Conservation (phyloP, 495 filamentous ascomycete genomes). For the Podospora conica region DNA sequence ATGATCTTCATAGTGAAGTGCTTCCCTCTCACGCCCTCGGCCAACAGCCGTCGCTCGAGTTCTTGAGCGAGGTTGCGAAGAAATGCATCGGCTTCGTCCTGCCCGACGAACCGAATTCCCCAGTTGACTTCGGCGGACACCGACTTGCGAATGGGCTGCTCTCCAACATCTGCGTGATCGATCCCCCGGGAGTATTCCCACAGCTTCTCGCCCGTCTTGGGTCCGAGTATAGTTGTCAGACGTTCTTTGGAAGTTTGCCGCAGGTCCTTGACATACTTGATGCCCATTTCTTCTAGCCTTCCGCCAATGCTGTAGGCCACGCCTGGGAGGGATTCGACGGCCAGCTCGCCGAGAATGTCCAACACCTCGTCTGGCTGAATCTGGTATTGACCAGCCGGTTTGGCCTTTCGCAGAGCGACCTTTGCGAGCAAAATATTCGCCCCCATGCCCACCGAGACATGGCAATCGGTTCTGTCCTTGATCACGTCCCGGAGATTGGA, state of each 20-base stretch:
- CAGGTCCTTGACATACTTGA: conserved; percentile 76
- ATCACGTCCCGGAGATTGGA: conserved; percentile 57
- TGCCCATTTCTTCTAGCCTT: conserved; percentile 80
- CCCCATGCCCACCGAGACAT: conserved; percentile 92
- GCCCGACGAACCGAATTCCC: conserved; percentile 90
- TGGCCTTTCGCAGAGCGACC: conserved; percentile 82
- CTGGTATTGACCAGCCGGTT: conserved; percentile 88
- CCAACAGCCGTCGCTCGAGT: conserved; percentile 68
- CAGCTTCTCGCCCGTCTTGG: conserved; percentile 87
- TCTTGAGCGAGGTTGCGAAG: conserved; percentile 76
- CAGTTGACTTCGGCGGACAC: conserved; percentile 96
- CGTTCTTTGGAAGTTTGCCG: conserved; percentile 68
- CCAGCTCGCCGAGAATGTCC: conserved; percentile 66
- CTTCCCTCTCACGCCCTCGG: conserved; percentile 77
- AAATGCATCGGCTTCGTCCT: conserved; percentile 87
- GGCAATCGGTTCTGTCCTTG: conserved; percentile 68
- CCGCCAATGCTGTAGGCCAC: conserved; percentile 79
- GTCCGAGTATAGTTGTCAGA: conserved; percentile 65
- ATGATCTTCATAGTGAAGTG: conserved; percentile 92
- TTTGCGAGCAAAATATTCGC: conserved; percentile 87
- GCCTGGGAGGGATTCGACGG: conserved; percentile 76
- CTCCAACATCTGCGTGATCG: conserved; percentile 79
- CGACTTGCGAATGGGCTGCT: conserved; percentile 72
- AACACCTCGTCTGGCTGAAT: conserved; percentile 73
- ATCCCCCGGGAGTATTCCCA: conserved; percentile 89